Evolutionary conservation across 2,329 filamentous ascomycete genomes (phyloP).

Genomic region (Calycina herbarum): DNA sequence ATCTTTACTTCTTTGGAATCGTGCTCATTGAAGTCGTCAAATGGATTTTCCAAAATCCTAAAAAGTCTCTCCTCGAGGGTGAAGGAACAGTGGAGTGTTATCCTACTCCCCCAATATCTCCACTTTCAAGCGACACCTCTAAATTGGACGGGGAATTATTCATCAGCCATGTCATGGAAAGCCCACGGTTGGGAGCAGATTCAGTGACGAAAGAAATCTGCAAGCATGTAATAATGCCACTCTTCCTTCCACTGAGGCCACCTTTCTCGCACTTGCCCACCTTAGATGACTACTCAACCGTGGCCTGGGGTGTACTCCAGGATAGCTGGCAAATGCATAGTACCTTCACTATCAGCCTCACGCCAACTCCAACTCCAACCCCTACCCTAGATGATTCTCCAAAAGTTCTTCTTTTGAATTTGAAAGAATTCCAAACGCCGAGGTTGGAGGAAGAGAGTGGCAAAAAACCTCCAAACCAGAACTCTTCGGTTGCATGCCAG

Average conservation of each 20-base stretch:
- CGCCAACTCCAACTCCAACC: not conserved
- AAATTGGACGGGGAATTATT: not conserved
- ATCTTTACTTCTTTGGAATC: not conserved
- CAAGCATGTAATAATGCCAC: not conserved
- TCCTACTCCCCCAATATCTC: not conserved
- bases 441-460: not conserved
- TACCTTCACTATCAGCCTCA: not conserved
- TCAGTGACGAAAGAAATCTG: not conserved
- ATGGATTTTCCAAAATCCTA: not conserved
- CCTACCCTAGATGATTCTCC: not conserved
- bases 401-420: too few species aligned
- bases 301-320: not conserved
- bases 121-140: not conserved
- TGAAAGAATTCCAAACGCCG: not conserved
- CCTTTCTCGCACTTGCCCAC: not conserved
- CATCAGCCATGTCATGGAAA: not conserved
- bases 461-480: not conserved
- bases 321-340: not conserved
- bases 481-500: not conserved
- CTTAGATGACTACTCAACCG: not conserved
- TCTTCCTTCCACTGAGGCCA: not conserved
- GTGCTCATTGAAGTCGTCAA: not conserved
- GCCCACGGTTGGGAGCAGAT: not conserved
- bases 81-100: not conserved
- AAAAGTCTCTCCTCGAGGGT: not conserved